These are phyloP conservation scores for Afroboletus lepidellus DNA, from an alignment of 1,284 basidiomycete species.

Conservation along the genomic window DNA sequence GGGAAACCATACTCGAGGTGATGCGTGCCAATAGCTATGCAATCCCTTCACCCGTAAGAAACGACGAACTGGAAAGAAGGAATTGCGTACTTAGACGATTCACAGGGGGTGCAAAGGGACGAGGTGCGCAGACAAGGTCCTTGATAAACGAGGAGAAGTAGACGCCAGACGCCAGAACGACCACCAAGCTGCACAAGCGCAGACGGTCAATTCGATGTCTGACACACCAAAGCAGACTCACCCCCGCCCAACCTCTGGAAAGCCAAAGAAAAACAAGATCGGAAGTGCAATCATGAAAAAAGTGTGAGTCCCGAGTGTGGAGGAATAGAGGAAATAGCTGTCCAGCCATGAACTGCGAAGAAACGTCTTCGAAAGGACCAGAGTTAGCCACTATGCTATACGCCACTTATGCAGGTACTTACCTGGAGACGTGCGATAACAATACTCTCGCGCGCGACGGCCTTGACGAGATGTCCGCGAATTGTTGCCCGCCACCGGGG, in stretches of 20 bases:
- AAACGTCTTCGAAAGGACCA: conserved; percentile 39
- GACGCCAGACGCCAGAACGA: conserved; percentile 79
- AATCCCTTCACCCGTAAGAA: neutral
- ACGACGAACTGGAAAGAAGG: neutral
- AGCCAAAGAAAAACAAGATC: conserved; percentile 85
- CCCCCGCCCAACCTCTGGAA: conserved; percentile 70
- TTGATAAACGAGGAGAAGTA: conserved; percentile 85
- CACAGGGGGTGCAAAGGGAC: conserved; percentile 90
- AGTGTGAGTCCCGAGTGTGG: conserved; percentile 87
- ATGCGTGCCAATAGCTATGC: conserved; percentile 75
- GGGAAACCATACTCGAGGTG: conserved; percentile 94
- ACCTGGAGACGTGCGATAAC: conserved; percentile 75
- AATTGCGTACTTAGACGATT: conserved; percentile 75
- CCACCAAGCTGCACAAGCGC: conserved; percentile 53
- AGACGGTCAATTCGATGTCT: neutral
- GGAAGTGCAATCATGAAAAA: conserved; percentile 94
- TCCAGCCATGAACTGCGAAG: conserved; percentile 76
- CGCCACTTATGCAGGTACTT: neutral
- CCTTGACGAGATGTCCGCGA: conserved; percentile 57
- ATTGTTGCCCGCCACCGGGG: conserved; percentile 63
- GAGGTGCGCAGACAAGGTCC: conserved; percentile 87
- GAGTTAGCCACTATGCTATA: conserved; percentile 4
- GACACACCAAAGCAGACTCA: conserved; percentile 37
- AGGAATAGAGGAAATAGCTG: conserved; percentile 88
- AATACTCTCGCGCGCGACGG: conserved; percentile 63